These are phyloP conservation scores for Pestalotiopsis sp. DNA, from an alignment of 2,329 filamentous ascomycete genomes.

Conservation along the genomic window DNA sequence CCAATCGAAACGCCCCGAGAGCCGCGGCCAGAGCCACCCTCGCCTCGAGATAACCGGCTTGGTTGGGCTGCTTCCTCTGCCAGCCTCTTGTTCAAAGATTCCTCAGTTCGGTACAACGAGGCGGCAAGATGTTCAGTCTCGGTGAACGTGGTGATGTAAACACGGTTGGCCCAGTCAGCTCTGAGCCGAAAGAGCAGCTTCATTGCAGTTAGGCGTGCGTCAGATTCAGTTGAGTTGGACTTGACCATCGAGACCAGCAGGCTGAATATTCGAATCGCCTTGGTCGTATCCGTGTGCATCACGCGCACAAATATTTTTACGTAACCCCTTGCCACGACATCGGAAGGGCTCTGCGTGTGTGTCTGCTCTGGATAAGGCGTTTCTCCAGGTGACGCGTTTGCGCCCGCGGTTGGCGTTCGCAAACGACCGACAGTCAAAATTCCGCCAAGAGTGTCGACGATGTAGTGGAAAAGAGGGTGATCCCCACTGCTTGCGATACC, in stretches of 20 bases:
- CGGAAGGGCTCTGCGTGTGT: conserved; percentile 60
- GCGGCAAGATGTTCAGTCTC: conserved; percentile 76
- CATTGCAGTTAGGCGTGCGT: conserved; percentile 74
- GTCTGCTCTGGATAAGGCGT: conserved; percentile 28
- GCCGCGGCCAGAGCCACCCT: conserved; percentile 44
- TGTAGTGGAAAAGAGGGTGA: conserved; percentile 60
- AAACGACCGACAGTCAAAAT: conserved; percentile 54
- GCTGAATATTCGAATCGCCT: conserved; percentile 66
- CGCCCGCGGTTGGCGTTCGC: conserved; percentile 42
- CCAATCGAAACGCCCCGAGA: conserved; percentile 57
- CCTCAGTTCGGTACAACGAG: conserved; percentile 68
- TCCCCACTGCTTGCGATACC: conserved; percentile 65
- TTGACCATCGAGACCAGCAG: conserved; percentile 66
- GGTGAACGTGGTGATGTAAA: conserved; percentile 71
- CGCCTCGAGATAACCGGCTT: conserved; percentile 46
- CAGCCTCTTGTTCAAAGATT: conserved; percentile 52
- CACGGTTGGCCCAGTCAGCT: conserved; percentile 77
- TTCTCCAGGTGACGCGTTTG: conserved; percentile 25
- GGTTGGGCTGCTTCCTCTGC: conserved; percentile 54
- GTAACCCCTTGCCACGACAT: conserved; percentile 72
- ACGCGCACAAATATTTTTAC: conserved; percentile 77
- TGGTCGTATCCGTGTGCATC: conserved; percentile 67
- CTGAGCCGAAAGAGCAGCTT: conserved; percentile 81
- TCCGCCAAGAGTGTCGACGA: conserved; percentile 54
- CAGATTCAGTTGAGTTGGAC: conserved; percentile 61